Base-by-base conservation (phyloP, 306 rosid species). In the Cucurbita maxima region DNA sequence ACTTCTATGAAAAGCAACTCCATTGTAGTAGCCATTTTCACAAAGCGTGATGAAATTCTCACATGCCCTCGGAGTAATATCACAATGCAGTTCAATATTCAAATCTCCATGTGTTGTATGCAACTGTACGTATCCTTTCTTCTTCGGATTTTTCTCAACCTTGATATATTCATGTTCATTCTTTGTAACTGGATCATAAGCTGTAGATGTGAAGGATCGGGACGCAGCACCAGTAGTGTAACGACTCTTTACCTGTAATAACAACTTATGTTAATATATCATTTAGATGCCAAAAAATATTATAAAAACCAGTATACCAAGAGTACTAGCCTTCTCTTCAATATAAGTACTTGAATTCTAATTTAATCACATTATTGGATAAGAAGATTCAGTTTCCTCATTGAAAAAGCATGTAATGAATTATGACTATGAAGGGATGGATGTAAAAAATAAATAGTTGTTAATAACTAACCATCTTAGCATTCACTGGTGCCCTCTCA, bases 201-300 rank as follows among this genome's bases (percentile, higher is more conserved):
- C 76, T 12, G 97, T 95, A 25, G 97, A 95, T 77, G 99, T 95
- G 77, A 95, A 95, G 77, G 99, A 95, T 74, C 96, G 85, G 4
- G 97, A 91, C 77, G 99, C 90, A 81, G 99, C 99, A 36, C 97
- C 99, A 50, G 97, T 91, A 44, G 99, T 95, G 77, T 44, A 95
- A 80, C 81, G 91, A 76, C 97, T 95, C 86, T 89, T 91, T 64
- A 91, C 96, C 99, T 95, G 87, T 59, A 73, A 75, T 74, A 25
- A 68, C 68, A 78, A 74, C 60, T 47, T 8, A 10, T 59, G 71
- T 83, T n/a, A 78, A 78, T 41, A 19, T 7, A 19, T 41, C 51
- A 44, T 58, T 40, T 19, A 19, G 38, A 73, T 54, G 64, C 53
- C 40, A 54, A 73, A 47, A 47, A 13, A 7, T 22, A 68, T 45